These are phyloP conservation scores for Karstenula rhodostoma DNA, from an alignment of 2,329 filamentous ascomycete species.

Conservation along the genomic window DNA sequence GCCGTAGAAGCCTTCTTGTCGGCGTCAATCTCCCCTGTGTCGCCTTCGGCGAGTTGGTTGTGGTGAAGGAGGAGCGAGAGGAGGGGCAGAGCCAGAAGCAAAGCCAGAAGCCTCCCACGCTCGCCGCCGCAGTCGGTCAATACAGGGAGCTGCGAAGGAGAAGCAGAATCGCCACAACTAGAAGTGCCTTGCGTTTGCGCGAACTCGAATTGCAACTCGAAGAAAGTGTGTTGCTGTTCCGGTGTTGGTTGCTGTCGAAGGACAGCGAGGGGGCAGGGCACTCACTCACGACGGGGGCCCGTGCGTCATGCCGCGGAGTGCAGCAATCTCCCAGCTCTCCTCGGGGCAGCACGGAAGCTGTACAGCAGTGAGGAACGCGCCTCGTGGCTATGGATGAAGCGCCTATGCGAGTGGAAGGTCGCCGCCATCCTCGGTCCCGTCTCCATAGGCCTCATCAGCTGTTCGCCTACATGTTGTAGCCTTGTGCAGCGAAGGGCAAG, in stretches of 20 bases:
- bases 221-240: background rate
- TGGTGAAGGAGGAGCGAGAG: background rate
- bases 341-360: background rate
- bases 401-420: background rate
- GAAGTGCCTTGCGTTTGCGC: background rate
- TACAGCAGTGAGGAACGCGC: too few species aligned
- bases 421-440: background rate
- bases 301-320: background rate
- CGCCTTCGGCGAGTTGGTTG: background rate
- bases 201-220: background rate
- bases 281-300: conserved; percentile 1
- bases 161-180: background rate
- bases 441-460: background rate
- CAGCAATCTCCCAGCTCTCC: background rate
- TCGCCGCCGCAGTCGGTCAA: background rate
- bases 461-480: background rate
- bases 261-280: background rate
- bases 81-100: background rate
- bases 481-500: background rate
- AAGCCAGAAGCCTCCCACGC: background rate
- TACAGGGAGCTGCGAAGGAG: background rate
- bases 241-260: background rate
- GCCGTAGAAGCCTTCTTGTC: background rate
- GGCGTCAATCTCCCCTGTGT: background rate
- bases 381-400: background rate